Evolutionary conservation across 495 filamentous ascomycete genomes (phyloP), one percentile per base, ranked within the genome.

Genomic region (Aspergillus asperescens): DNA sequence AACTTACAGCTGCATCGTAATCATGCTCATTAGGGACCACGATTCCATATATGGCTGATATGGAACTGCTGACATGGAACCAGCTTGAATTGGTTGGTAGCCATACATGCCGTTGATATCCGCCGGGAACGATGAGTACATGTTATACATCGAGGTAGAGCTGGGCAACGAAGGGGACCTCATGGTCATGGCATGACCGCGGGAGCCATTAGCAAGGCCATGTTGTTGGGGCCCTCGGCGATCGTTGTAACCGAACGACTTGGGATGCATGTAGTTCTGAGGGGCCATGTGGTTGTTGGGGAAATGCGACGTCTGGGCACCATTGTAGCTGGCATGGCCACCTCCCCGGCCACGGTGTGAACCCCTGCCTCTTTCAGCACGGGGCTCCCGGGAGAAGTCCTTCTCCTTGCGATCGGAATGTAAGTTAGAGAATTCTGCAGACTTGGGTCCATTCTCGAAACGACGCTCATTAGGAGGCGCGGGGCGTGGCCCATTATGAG

Each of bases 1-100:
- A 29, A 67, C 76, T 68, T 70, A 81, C 69, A 96, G 71, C 67
- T 96, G 91, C 62, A 81, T 75, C 43, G 77, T 76, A 10, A 86
- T 77, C 73, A 81, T 77, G 42, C 56, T 58, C 48, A 85, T 71
- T 13, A 86, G 58, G 13, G 76, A 69, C 50, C 71, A 77, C 8
- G 74, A 74, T 50, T 82, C 82, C 62, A 81, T 65, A 56, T 78
- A 85, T 19, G 76, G 69, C 57, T 75, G 77, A 55, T 78, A 90
- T 3, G 83, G 83, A 27, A 80, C 59, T n/a, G 82, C 79, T 44
- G 71, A 81, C 77, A 88, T 83, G 5, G 74, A 68, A 12, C 68
- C 72, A 27, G 83, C 66, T 51, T 81, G 80, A 56, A 78, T 67
- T 37, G 67, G 53, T 40, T 74, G 76, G 47, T 81, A 83, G 55